Evolutionary conservation across 2,329 filamentous ascomycete genomes (phyloP).

Genomic region (Colletotrichum euphorbiae): DNA sequence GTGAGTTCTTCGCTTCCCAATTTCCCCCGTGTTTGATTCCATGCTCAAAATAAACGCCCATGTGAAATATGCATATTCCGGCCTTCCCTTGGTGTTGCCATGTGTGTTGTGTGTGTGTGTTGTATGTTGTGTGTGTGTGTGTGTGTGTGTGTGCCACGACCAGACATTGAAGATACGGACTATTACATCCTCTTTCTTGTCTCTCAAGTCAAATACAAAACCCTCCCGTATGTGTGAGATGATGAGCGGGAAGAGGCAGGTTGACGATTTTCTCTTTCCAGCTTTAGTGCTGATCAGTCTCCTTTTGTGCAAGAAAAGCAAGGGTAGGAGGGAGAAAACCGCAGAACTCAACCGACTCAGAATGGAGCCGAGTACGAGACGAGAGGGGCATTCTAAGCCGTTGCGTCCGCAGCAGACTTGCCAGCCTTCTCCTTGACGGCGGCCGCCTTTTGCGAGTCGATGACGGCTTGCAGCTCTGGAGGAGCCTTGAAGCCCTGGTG

Average conservation of each 20-base stretch:
- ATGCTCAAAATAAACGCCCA: constrained; percentile 34
- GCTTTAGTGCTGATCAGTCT: background rate
- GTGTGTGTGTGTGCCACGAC: constrained; percentile 8
- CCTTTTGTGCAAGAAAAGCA: constrained; percentile 30
- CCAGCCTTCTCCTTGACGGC: constrained; percentile 50
- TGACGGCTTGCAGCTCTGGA: constrained; percentile 67
- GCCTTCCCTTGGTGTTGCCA: constrained; percentile 27
- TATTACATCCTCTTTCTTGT: constrained; percentile 9
- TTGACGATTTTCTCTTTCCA: background rate
- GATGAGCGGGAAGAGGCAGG: background rate
- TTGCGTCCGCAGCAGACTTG: constrained; percentile 43
- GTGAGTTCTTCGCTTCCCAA: constrained; percentile 4
- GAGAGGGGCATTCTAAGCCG: constrained; percentile 22
- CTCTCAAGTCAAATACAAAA: constrained; percentile 23
- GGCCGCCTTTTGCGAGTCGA: constrained; percentile 67
- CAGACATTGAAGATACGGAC: constrained; percentile 3
- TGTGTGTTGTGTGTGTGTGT: background rate
- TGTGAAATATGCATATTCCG: constrained; percentile 36
- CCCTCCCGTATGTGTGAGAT: constrained; percentile 6
- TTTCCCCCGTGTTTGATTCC: constrained; percentile 13
- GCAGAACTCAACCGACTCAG: background rate
- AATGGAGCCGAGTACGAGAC: constrained; percentile 30
- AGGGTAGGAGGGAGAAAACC: background rate
- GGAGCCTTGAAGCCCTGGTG: constrained; percentile 83
- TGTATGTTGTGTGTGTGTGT: no score